Conservation (phyloP, 805 yeast genomes). For the Priceomyces carsonii region DNA sequence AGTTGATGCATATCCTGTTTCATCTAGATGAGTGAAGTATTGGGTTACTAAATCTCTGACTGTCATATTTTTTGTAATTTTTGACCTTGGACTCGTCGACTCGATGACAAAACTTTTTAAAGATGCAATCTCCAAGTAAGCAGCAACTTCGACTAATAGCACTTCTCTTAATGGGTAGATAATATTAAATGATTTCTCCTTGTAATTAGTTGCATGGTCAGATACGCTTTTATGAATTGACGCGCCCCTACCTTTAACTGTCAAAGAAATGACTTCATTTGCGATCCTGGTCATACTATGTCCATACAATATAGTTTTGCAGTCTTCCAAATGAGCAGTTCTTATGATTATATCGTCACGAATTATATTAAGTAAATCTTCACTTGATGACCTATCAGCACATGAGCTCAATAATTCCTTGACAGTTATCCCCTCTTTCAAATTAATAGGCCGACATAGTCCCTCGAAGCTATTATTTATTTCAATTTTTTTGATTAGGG, state of each 20-base stretch:
- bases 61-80: constrained; percentile 69
- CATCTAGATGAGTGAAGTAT: constrained; percentile 72
- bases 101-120: constrained; percentile 33
- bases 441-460: constrained; percentile 10
- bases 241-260: constrained; percentile 86
- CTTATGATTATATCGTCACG: constrained; percentile 46
- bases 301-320: constrained; percentile 67
- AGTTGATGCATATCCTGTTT: constrained; percentile 76
- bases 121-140: constrained; percentile 47
- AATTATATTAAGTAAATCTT: constrained; percentile 58
- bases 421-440: constrained; percentile 16
- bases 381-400: constrained; percentile 59
- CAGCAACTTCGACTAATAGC: constrained; percentile 63
- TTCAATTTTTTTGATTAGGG: constrained; percentile 28
- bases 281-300: constrained; percentile 84
- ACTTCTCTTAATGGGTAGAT: constrained; percentile 78
- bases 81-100: constrained; percentile 23
- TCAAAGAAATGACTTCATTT: constrained; percentile 71
- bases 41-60: constrained; percentile 75
- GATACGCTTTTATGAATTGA: constrained; percentile 54
- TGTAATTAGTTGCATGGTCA: constrained; percentile 36
- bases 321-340: constrained; percentile 44
- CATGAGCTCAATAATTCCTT: constrained; percentile 37
- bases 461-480: constrained; percentile 31
- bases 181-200: constrained; percentile 39